These are phyloP conservation scores for Linum usitatissimum DNA, from an alignment of 345 rosid species.

Conservation along the genomic window DNA sequence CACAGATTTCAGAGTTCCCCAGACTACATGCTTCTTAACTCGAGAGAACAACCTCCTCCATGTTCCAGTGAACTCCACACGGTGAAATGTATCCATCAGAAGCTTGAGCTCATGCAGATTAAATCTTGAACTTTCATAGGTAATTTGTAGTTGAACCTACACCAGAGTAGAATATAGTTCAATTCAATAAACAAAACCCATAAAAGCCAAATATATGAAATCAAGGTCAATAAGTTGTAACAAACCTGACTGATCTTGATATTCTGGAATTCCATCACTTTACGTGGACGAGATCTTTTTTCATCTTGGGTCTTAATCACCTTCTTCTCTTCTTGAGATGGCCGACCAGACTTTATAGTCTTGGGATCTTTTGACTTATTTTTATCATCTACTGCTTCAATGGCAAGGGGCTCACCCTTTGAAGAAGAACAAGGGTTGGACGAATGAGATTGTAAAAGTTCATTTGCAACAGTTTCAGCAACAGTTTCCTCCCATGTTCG, in stretches of 20 bases:
- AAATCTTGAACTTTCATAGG: constrained; percentile 88
- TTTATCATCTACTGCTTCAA: constrained; percentile 70
- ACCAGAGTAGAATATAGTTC: constrained; percentile 5
- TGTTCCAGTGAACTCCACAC: constrained; percentile 76
- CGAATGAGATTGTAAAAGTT: constrained; percentile 63
- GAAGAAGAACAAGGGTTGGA: constrained; percentile 25
- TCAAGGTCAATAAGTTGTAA: background rate
- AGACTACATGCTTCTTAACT: constrained; percentile 92
- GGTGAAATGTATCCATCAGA: constrained; percentile 92
- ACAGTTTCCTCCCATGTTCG: constrained; percentile 80
- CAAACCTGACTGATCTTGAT: constrained; percentile 93
- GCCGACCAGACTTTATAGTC: constrained; percentile 49
- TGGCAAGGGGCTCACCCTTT: constrained; percentile 30
- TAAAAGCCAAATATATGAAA: background rate
- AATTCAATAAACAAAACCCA: constrained; percentile 1
- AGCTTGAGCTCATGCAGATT: constrained; percentile 92
- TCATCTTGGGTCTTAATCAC: constrained; percentile 67
- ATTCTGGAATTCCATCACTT: constrained; percentile 83
- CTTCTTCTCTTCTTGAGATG: constrained; percentile 88
- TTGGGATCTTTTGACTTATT: constrained; percentile 58
- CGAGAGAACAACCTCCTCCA: constrained; percentile 98
- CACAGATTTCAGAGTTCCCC: constrained; percentile 96
- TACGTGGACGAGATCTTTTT: constrained; percentile 81
- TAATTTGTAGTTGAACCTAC: constrained; percentile 83
- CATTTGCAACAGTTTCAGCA: constrained; percentile 82